A percentile compares a stretch with the other conserved stretches of the same genome.
Conservation (phyloP, 441 rosid genomes). For the Euphorbia celastroides region DNA sequence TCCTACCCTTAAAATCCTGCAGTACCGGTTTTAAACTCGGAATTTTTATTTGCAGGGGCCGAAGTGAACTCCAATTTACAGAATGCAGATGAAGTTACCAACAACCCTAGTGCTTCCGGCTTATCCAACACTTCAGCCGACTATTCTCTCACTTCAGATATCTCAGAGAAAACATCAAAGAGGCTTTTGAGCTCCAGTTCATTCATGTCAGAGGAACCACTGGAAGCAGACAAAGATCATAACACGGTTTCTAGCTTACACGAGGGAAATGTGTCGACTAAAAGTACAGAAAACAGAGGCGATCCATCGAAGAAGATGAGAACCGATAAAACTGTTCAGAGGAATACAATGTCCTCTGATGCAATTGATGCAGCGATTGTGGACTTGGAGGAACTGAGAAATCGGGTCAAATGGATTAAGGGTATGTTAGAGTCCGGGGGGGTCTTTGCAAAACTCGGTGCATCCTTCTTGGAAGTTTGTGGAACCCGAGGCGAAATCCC, state of each 20-base stretch:
- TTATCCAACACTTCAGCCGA: constrained; percentile 24
- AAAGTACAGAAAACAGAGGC: constrained; percentile 16
- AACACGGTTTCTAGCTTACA: constrained; percentile 23
- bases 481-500: constrained; percentile 34
- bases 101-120: constrained; percentile 14
- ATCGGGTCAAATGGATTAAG: constrained; percentile 55
- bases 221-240: constrained; percentile 8
- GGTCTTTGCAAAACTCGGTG: constrained; percentile 22
- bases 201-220: constrained; percentile 1
- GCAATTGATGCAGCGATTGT: constrained; percentile 49
- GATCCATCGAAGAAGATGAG: constrained; percentile 27
- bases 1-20: neutral
- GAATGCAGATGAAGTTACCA: constrained; percentile 17
- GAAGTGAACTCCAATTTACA: constrained; percentile 8
- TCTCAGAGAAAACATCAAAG: constrained; percentile 2
- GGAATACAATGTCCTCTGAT: constrained; percentile 27
- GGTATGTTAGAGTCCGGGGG: constrained; percentile 29
- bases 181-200: constrained; percentile 14
- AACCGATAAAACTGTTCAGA: constrained; percentile 26
- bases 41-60: constrained; percentile 13
- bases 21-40: constrained; percentile 8
- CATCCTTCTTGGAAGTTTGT: constrained; percentile 39
- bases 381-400: constrained; percentile 64
- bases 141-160: constrained; percentile 8
- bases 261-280: constrained; percentile 19